Evolutionary conservation across 306 rosid species (phyloP), one percentile per base, ranked within the genome.

Genomic region (Sicyos baderoa): DNA sequence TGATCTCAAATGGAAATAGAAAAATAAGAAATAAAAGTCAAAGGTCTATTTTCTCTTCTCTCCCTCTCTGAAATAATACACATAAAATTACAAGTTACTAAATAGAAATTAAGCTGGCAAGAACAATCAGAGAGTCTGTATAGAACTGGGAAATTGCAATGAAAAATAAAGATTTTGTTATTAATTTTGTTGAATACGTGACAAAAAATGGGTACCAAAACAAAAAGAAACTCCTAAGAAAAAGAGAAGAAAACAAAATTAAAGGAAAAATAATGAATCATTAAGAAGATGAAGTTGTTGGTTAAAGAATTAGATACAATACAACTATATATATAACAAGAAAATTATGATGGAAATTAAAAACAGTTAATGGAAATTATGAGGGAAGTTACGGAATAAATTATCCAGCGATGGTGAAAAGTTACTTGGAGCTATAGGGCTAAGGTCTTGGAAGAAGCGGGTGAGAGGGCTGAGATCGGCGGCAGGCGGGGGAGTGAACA

Each of bases 401-500:
- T 62, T 7, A 37, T 29, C 68, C 35, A 32, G 48, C 7, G 68
- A 61, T 2, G 40, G 9, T 78, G 81, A 67, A 81, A 75, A 44
- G 72, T 74, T n/a, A 58, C 35, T 59, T 1, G 66, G 13, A 15
- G 37, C 13, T 59, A 29, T 59, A 2, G 97, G 95, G 54, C 96
- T 91, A 40, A 40, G 45, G 69, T 84, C 95, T 53, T 87, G 92
- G 53, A 87, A 79, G 71, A 87, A 83, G 17, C 23, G 29, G 70
- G 75, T 80, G 55, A 70, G 47, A 71, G 84, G 50, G 58, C 49
- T 67, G 0, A 85, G 84, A 77, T 89, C 97, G 0, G 85, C 70
- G 0, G 72, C 8, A 35, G 11, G 42, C 13, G 1, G 17, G 21
- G 4, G 79, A 11, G 87, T 40, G 45, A 40, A 40, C 1, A 40